These are phyloP conservation scores for Phialemonium atrogriseum DNA, from an alignment of 2,329 filamentous ascomycete genomes.

Conservation along the genomic window DNA sequence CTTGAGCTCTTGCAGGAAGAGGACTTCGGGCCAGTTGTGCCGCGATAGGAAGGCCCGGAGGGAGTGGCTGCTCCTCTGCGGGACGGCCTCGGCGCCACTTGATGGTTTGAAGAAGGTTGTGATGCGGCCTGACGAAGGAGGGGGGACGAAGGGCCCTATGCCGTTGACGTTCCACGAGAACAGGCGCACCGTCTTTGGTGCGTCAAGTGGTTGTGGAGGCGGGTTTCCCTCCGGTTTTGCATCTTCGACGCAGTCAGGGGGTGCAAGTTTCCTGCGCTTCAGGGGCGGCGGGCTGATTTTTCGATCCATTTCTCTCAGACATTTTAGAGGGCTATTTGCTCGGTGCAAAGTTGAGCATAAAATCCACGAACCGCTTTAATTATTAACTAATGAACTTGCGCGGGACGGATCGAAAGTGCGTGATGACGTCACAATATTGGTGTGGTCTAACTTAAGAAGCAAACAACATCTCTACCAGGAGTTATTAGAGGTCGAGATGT, in stretches of 20 bases:
- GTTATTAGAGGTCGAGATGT: too few relatives aligned
- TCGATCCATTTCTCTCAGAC: constrained; percentile 5
- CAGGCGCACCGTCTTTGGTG: constrained; percentile 10
- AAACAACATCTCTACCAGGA: too few relatives aligned
- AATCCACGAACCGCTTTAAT: too few relatives aligned
- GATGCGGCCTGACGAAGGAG: constrained; percentile 9
- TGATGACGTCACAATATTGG: too few relatives aligned
- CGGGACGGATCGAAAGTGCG: too few relatives aligned
- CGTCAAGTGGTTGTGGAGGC: neutral
- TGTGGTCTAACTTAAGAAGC: too few relatives aligned
- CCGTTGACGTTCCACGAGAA: constrained; percentile 20
- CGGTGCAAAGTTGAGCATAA: too few relatives aligned
- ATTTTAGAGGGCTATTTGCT: too few relatives aligned
- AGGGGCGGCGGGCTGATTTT: constrained; percentile 7
- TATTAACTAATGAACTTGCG: too few relatives aligned
- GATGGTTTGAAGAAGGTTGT: constrained; percentile 16
- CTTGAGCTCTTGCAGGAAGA: constrained; percentile 19
- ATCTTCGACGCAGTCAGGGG: neutral
- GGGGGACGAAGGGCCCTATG: constrained; percentile 13
- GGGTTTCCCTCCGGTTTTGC: neutral
- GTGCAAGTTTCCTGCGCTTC: constrained; percentile 5
- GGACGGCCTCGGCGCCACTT: neutral
- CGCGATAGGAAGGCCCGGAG: constrained; percentile 14
- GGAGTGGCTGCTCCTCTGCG: neutral
- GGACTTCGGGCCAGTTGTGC: constrained; percentile 16